These are phyloP conservation scores for Diaporthe sp. DNA, from an alignment of 2,329 filamentous ascomycete species.

Conservation along the genomic window DNA sequence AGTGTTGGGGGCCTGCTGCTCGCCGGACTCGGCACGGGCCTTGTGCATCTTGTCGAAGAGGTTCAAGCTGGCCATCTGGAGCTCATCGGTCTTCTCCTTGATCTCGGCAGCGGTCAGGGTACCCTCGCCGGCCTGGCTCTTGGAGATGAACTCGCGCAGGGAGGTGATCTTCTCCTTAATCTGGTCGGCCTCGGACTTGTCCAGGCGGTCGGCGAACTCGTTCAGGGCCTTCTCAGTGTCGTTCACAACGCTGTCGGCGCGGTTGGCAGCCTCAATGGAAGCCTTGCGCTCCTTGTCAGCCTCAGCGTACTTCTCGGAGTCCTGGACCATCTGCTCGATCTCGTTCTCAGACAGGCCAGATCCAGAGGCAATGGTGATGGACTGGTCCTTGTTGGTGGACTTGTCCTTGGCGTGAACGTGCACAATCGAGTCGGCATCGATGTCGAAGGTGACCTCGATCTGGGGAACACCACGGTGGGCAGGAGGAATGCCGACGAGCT, in stretches of 20 bases:
- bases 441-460: slow-evolving; percentile 98
- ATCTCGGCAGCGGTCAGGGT: slow-evolving; percentile 89
- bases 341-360: slow-evolving; percentile 95
- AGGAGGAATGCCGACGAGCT: slow-evolving; percentile 96
- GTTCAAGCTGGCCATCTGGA: slow-evolving; percentile 94
- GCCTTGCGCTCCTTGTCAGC: slow-evolving; percentile 96
- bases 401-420: slow-evolving; percentile 99
- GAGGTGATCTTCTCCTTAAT: slow-evolving; percentile 93
- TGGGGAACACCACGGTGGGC: slow-evolving; percentile 97
- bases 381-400: slow-evolving; percentile 99
- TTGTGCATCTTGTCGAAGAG: slow-evolving; percentile 99
- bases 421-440: slow-evolving; percentile 97
- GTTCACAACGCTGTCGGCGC: slow-evolving; percentile 94
- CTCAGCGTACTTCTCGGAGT: slow-evolving; percentile 97
- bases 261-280: slow-evolving; percentile 96
- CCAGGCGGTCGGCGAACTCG: slow-evolving; percentile 94
- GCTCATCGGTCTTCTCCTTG: slow-evolving; percentile 98
- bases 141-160: slow-evolving; percentile 90
- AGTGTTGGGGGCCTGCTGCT: slow-evolving; percentile 63
- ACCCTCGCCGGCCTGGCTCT: slow-evolving; percentile 94
- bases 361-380: slow-evolving; percentile 97
- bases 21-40: slow-evolving; percentile 78
- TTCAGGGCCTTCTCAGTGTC: slow-evolving; percentile 98
- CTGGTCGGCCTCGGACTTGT: slow-evolving; percentile 93
- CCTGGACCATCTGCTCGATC: slow-evolving; percentile 97